Evolutionary conservation across 495 filamentous ascomycete genomes (phyloP).

Genomic region (Penicillium canescens): DNA sequence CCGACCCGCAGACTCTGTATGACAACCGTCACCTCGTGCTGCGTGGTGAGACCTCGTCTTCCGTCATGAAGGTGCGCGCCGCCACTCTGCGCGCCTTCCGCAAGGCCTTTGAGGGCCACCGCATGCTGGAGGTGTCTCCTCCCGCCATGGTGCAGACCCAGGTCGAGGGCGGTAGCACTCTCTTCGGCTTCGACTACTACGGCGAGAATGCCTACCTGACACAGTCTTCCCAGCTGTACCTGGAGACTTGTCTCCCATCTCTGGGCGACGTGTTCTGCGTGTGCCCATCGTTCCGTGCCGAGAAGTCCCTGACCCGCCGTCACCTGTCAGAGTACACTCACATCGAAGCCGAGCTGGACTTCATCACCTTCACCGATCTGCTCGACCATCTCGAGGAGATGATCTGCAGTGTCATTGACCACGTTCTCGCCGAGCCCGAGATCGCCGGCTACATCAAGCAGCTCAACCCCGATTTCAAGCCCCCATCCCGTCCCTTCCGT

Average conservation of each 20-base stretch:
- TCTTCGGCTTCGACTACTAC: slow-evolving; percentile 96
- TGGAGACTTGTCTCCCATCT: slow-evolving; percentile 90
- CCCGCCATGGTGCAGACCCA: slow-evolving; percentile 98
- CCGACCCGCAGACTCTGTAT: slow-evolving; percentile 77
- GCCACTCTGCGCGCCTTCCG: slow-evolving; percentile 82
- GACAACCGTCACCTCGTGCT: slow-evolving; percentile 92
- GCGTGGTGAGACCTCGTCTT: slow-evolving; percentile 81
- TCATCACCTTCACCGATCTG: slow-evolving; percentile 90
- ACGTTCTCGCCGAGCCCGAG: slow-evolving; percentile 69
- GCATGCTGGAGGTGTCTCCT: slow-evolving; percentile 82
- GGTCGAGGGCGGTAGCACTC: slow-evolving; percentile 92
- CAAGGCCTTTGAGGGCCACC: slow-evolving; percentile 74
- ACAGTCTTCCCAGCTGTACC: slow-evolving; percentile 96
- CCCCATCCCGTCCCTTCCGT: slow-evolving; percentile 82
- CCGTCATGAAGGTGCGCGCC: slow-evolving; percentile 89
- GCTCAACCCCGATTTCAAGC: slow-evolving; percentile 86
- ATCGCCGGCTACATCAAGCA: slow-evolving; percentile 69
- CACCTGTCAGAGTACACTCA: slow-evolving; percentile 97
- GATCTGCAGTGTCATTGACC: slow-evolving; percentile 83
- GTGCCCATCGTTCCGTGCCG: slow-evolving; percentile 97
- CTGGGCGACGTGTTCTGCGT: slow-evolving; percentile 96
- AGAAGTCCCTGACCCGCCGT: slow-evolving; percentile 91
- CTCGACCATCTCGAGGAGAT: slow-evolving; percentile 87
- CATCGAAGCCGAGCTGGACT: slow-evolving; percentile 95
- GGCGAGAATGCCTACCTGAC: slow-evolving; percentile 91